A percentile compares a stretch with the other conserved stretches of the same genome.
phyloP scores from a whole-genome alignment of 2,329 filamentous ascomycete species.

The Sclerotinia sclerotiorum region DNA sequence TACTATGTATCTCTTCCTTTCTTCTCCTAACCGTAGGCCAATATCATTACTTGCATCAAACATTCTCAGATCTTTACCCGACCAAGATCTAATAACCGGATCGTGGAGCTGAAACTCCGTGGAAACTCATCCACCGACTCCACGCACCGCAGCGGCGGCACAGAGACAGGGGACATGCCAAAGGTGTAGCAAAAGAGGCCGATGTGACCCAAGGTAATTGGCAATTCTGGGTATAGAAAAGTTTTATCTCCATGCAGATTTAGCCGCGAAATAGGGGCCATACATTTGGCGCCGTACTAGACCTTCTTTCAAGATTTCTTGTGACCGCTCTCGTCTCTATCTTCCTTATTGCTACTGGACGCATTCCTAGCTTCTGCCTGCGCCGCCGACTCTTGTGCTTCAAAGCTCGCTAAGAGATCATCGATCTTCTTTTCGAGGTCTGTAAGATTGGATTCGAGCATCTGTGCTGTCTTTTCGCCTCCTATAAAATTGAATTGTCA shows the following conservation, averaged over 20 bases:
- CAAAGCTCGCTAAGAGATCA: conserved; percentile 52
- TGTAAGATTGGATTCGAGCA: conserved; percentile 53
- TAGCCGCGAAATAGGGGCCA: not conserved
- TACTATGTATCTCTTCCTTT: not conserved
- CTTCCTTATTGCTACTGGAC: not conserved
- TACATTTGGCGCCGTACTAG: not conserved
- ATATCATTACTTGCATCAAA: not conserved
- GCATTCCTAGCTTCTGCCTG: not conserved
- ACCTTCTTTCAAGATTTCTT: conserved; percentile 1
- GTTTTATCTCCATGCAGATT: not conserved
- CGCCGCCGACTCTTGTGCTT: conserved; percentile 35
- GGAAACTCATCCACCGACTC: not conserved
- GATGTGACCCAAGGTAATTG: not conserved
- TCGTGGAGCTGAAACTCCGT: not conserved
- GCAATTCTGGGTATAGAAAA: not conserved
- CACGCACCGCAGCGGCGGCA: not conserved
- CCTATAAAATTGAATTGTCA: conserved; percentile 25
- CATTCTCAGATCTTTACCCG: not conserved
- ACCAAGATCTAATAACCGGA: not conserved
- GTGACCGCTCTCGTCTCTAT: not conserved
- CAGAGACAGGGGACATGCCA: not conserved
- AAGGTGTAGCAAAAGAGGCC: not conserved
- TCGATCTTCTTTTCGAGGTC: conserved; percentile 57
- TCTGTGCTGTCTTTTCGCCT: conserved; percentile 55
- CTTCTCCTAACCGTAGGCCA: not conserved